These are phyloP conservation scores for Nitzschia inconspicua DNA, from an alignment of 108 stramenopile species.

Conservation along the genomic window DNA sequence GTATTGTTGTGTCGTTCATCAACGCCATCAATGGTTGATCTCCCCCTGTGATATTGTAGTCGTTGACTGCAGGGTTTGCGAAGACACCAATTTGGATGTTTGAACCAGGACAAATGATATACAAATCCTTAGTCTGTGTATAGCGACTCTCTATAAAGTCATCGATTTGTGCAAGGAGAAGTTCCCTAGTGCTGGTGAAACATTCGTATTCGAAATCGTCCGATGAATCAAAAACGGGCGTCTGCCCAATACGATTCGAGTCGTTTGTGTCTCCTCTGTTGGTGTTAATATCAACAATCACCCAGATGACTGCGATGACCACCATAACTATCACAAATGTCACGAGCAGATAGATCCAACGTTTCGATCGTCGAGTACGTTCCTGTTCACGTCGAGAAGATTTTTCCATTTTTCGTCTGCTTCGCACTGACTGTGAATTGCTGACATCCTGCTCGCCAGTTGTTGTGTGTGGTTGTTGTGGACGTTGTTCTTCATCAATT, in stretches of 20 bases:
- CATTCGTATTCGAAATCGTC: slow-evolving; percentile 5
- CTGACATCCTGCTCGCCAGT: neutral
- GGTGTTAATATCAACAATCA: neutral
- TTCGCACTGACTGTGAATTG: neutral
- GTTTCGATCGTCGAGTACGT: no score
- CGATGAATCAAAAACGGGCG: neutral
- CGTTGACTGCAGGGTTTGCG: neutral
- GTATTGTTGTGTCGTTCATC: neutral
- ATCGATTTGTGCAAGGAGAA: slow-evolving; percentile 1
- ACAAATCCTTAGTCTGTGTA: neutral
- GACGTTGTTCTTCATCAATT: neutral
- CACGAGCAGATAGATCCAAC: slow-evolving; percentile 3
- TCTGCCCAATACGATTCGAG: neutral
- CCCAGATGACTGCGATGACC: neutral
- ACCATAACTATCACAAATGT: neutral
- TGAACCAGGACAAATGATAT: slow-evolving; percentile 12
- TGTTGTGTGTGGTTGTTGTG: neutral
- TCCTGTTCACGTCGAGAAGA: neutral
- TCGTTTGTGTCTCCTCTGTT: neutral
- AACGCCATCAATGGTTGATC: slow-evolving; percentile 5
- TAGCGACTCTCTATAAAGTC: no score
- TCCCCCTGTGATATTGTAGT: neutral
- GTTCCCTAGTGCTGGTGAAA: slow-evolving; percentile 7
- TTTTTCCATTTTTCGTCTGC: neutral
- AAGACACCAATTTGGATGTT: slow-evolving; percentile 3